A percentile compares a stretch with the other conserved stretches of the same genome.
Conservation (phyloP, 2,329 filamentous ascomycete species). For the Raffaelea albimanens region DNA sequence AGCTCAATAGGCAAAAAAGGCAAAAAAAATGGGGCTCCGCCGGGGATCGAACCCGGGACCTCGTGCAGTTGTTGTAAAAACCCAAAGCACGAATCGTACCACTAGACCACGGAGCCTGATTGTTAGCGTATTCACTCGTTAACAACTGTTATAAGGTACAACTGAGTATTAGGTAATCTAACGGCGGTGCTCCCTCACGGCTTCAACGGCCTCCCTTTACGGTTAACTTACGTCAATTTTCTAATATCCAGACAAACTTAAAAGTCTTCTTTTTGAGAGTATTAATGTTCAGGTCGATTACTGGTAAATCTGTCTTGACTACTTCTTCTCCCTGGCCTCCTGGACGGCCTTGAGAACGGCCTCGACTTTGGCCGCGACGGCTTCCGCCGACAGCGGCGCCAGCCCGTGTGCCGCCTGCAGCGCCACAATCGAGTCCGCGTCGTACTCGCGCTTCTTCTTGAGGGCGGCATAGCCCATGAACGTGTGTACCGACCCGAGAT, state of each 20-base stretch:
- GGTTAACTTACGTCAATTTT: too few species aligned
- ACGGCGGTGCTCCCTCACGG: background rate
- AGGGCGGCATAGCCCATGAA: constrained; percentile 6
- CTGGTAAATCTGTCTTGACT: too few species aligned
- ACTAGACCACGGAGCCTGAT: constrained; percentile 13
- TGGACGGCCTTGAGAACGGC: background rate
- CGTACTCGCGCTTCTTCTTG: constrained; percentile 6
- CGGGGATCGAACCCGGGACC: constrained; percentile 16
- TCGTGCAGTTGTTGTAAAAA: constrained; percentile 13
- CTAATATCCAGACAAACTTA: too few species aligned
- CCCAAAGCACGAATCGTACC: constrained; percentile 16
- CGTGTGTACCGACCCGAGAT: constrained; percentile 8
- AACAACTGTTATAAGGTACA: background rate
- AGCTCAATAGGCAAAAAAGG: too few species aligned
- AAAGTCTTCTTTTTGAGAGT: too few species aligned
- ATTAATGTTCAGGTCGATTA: too few species aligned
- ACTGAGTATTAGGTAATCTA: background rate
- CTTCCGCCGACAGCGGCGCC: background rate
- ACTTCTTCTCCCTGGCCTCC: background rate
- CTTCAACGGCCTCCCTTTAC: too few species aligned
- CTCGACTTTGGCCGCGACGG: constrained; percentile 4
- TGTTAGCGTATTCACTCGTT: background rate
- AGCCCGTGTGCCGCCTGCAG: constrained; percentile 9
- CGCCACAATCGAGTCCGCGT: constrained; percentile 8
- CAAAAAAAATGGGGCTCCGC: constrained; percentile 13